Percentiles rank a stretch among this genome's conserved stretches.
phyloP scores from a whole-genome alignment of 2,329 filamentous ascomycete genomes.

The Talaromyces funiculosus region DNA sequence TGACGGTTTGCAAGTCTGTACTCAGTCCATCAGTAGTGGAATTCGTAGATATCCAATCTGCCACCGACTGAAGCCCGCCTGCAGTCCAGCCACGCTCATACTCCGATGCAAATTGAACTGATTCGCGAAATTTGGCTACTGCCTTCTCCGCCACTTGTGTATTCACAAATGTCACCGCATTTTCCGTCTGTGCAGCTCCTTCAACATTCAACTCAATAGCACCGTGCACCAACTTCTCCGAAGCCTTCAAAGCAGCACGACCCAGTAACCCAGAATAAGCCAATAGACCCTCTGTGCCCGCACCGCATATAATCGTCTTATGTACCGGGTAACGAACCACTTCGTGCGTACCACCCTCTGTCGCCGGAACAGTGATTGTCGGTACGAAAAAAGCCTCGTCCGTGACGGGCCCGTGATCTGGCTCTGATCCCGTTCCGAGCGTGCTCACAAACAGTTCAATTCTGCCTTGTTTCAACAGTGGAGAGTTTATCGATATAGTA shows the following conservation, averaged over 20 bases:
- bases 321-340: slow-evolving; percentile 78
- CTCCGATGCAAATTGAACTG: slow-evolving; percentile 61
- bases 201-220: slow-evolving; percentile 42
- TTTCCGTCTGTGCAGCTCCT: slow-evolving; percentile 29
- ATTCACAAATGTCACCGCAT: slow-evolving; percentile 54
- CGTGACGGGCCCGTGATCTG: slow-evolving; percentile 46
- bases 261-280: slow-evolving; percentile 30
- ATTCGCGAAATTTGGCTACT: slow-evolving; percentile 62
- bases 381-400: slow-evolving; percentile 69
- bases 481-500: slow-evolving; percentile 52
- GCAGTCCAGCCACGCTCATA: slow-evolving; percentile 71
- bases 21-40: slow-evolving; percentile 50
- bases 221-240: slow-evolving; percentile 29
- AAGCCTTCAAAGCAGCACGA: slow-evolving; percentile 26
- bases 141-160: slow-evolving; percentile 57
- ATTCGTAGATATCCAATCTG: slow-evolving; percentile 55
- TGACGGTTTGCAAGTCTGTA: slow-evolving; percentile 59
- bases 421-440: slow-evolving; percentile 44
- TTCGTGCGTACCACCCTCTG: slow-evolving; percentile 58
- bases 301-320: slow-evolving; percentile 66
- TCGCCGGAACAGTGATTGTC: slow-evolving; percentile 62
- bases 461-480: slow-evolving; percentile 49
- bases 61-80: slow-evolving; percentile 62
- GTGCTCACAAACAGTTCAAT: slow-evolving; percentile 57
- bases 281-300: slow-evolving; percentile 63